Conservation (phyloP, 2,329 filamentous ascomycete species). For the Penicillium paneum region DNA sequence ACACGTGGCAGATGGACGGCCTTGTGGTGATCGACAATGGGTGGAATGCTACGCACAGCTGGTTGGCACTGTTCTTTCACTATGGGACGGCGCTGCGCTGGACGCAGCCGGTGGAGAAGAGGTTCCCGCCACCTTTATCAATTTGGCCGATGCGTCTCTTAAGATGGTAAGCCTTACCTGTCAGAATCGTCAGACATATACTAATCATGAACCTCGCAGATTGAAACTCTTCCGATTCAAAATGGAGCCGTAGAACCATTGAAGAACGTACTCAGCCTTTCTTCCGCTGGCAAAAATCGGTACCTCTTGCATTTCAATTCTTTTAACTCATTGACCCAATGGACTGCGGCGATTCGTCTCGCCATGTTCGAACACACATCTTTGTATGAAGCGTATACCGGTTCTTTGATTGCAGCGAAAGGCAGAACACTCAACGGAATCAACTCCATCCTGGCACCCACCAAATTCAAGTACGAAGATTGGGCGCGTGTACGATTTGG, state of each 20-base stretch:
- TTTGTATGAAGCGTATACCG: conserved; percentile 93
- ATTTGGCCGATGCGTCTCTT: conserved; percentile 93
- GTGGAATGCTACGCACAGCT: conserved; percentile 96
- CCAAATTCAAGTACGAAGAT: conserved; percentile 74
- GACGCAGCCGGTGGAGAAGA: conserved; percentile 84
- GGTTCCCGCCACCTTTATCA: conserved; percentile 88
- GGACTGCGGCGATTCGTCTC: conserved; percentile 90
- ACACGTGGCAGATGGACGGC: conserved; percentile 68
- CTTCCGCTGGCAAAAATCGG: conserved; percentile 90
- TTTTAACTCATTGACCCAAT: conserved; percentile 85
- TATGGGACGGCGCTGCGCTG: conserved; percentile 92
- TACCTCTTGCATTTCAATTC: conserved; percentile 97
- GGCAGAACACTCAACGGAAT: conserved; percentile 88
- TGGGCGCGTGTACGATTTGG: conserved; percentile 96
- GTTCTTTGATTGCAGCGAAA: conserved; percentile 91
- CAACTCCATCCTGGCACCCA: conserved; percentile 78
- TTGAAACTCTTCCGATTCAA: conserved; percentile 83
- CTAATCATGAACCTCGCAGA: conserved; percentile 50
- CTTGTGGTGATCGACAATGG: conserved; percentile 84
- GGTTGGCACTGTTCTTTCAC: conserved; percentile 86
- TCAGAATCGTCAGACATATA: background rate
- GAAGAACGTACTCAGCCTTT: conserved; percentile 93
- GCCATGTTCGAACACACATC: conserved; percentile 92
- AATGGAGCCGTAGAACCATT: conserved; percentile 73
- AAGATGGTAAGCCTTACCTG: conserved; percentile 71